phyloP scores from a whole-genome alignment of 139 green algal genomes.

The Dunaliella primolecta region DNA sequence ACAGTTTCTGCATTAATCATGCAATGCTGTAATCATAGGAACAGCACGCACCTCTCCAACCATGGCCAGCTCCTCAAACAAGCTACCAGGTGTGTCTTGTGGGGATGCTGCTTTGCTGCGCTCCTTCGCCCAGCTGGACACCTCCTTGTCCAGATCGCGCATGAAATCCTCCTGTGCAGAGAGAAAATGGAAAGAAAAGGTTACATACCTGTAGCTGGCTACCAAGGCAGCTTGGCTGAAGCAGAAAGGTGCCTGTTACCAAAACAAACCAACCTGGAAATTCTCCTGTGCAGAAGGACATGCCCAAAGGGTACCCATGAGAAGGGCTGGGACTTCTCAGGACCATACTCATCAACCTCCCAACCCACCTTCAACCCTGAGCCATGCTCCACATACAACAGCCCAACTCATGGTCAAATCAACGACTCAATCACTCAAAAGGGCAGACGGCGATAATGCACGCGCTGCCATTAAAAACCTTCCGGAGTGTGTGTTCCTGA shows the following conservation, averaged over 20 bases:
- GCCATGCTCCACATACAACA: neutral
- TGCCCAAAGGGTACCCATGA: neutral
- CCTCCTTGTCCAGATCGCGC: slow-evolving; percentile 58
- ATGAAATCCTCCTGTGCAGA: slow-evolving; percentile 55
- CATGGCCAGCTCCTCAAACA: neutral
- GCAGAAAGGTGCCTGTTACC: neutral
- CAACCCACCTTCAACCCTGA: neutral
- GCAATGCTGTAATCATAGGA: too few species aligned
- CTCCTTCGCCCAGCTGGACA: slow-evolving; percentile 17
- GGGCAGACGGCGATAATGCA: too few species aligned
- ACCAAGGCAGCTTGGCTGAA: too few species aligned
- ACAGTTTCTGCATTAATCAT: too few species aligned
- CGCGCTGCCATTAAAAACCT: too few species aligned
- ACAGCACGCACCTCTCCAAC: neutral
- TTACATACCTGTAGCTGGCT: neutral
- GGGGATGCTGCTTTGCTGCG: slow-evolving; percentile 17
- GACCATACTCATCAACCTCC: neutral
- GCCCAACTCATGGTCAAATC: too few species aligned
- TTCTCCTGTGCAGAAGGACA: neutral
- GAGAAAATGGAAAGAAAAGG: neutral
- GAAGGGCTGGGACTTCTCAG: neutral
- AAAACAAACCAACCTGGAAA: neutral
- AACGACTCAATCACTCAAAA: too few species aligned
- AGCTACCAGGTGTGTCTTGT: neutral
- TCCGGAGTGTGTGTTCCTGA: too few species aligned